Base-by-base conservation (phyloP, 331 rosid genomes). In the Acacia concinna region DNA sequence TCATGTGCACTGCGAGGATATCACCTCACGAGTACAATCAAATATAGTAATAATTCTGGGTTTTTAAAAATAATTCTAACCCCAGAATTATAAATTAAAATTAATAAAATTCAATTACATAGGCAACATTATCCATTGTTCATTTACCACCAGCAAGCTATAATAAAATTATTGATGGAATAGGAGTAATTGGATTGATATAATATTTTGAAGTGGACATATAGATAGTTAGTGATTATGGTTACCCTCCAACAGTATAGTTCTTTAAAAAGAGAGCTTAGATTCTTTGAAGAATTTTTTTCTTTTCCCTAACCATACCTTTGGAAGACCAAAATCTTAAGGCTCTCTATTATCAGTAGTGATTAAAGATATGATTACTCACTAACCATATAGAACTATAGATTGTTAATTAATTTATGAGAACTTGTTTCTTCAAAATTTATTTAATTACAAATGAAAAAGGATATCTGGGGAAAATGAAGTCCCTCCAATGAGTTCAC, bases 381-480 rank as follows among this genome's bases (percentile, higher is more conserved):
- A 18, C 34, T 31, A 31, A 31, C 34, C 3, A 31, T 31, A 31
- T 31, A 49, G 62, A 38, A 21, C 3, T 49, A 25, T 3, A 23
- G 34, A 2, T 14, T 54, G 9, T 14, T 54, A 8, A 31, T 44
- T 31, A 76, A 47, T 56, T 71, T 57, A 60, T 44, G 27, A 41
- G 64, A 70, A 47, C n/a, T 11, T 20, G 68, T 32, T 34, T 52
- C 63, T 37, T 70, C 21, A 82, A 74, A 54, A 62, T 27, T 72
- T n/a, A 21, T 73, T 21, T 10, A 37, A 21, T 37, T 12, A 21
- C n/a, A 67, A n/a, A 10, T n/a, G 38, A 80, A 64, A 52, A 79
- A 85, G 92, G 95, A 92, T 92, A 94, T 97, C 92, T 25, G 97
- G 87, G 76, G 94, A 86, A 35, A 94, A 92, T 31, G 98, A 92